These are phyloP conservation scores for Candolleomyces efflorescens DNA, from an alignment of 768 basidiomycete genomes.

Conservation along the genomic window DNA sequence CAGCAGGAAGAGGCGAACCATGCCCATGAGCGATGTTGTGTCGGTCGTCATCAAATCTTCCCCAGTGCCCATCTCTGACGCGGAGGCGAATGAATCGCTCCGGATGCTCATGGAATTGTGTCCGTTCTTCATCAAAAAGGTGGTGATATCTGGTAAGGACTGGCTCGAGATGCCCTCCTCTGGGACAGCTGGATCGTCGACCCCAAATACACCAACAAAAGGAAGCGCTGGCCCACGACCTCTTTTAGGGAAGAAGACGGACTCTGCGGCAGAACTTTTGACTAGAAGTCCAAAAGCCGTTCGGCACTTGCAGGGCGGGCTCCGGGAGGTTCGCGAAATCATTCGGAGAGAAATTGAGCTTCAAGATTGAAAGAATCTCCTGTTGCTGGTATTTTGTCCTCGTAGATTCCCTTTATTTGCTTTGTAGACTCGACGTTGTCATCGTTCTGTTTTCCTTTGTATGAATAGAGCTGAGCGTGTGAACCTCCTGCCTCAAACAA, in stretches of 20 bases:
- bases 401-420: too few species aligned
- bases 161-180: conserved; percentile 59
- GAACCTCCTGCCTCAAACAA: neutral
- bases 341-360: conserved; percentile 76
- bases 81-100: conserved; percentile 76
- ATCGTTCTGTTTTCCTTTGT: neutral
- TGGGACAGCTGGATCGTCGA: conserved; percentile 15
- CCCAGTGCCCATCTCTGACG: conserved; percentile 70
- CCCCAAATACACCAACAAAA: conserved; percentile 38
- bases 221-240: conserved; percentile 36
- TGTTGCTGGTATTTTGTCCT: conserved; percentile 7
- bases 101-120: conserved; percentile 62
- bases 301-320: conserved; percentile 64
- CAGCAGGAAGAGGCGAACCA: conserved; percentile 63
- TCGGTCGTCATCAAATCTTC: conserved; percentile 76
- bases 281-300: conserved; percentile 71
- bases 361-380: conserved; percentile 44
- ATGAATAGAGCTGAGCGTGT: neutral
- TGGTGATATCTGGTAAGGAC: conserved; percentile 55
- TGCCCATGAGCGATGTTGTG: conserved; percentile 63
- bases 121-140: conserved; percentile 72
- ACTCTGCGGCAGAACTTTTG: conserved; percentile 57
- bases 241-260: conserved; percentile 49
- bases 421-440: neutral
- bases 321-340: conserved; percentile 78